Evolutionary conservation across 306 rosid genomes (phyloP), one percentile per base, ranked within the genome.

Genomic region (Medicago arabica): DNA sequence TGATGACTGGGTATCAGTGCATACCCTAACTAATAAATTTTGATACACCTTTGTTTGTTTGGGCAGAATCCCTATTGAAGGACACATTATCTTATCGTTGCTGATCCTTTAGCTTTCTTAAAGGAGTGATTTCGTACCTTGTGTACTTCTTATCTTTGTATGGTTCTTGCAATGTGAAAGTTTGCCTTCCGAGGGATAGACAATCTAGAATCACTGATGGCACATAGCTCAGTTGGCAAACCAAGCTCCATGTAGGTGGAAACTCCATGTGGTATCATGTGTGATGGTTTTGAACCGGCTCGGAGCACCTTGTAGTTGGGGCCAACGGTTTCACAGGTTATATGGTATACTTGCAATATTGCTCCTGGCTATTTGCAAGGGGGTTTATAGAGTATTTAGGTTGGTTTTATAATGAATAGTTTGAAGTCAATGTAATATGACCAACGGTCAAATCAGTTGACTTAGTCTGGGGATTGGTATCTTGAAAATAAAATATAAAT

Each of bases 31-130:
- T 38, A 36, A 25, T 44, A 34, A 53, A 54, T 12, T 54, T 11
- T 28, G 17, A 44, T 34, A 63, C 34, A 43, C 76, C 54, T 25
- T 47, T 62, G 71, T 55, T 73, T 82, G 54, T 67, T 28, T 47
- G 9, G 60, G 39, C 8, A 40, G 12, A 67, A 73, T 67, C 73
- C 16, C 15, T 68, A 34, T 28, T 53, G 55, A 54, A 18, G 8
- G 50, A 49, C 19, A 44, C 17, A 23, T 21, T 7, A n/a, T 7
- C 70, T 23, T 40, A 5, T 71, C 23, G 71, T 38, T 50, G 14
- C 53, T 6, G 39, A 47, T 77, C 55, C 63, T 69, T 69, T 21
- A 7, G 38, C 70, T 67, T 65, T 57, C 71, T 47, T 67, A 12
- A 8, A 74, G 16, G 67, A 36, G 39, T 53, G 57, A 53, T 63